A percentile compares a stretch with the other conserved stretches of the same genome.
phyloP scores from a whole-genome alignment of 306 rosid species.

The Dalbergia cochinchinensis region DNA sequence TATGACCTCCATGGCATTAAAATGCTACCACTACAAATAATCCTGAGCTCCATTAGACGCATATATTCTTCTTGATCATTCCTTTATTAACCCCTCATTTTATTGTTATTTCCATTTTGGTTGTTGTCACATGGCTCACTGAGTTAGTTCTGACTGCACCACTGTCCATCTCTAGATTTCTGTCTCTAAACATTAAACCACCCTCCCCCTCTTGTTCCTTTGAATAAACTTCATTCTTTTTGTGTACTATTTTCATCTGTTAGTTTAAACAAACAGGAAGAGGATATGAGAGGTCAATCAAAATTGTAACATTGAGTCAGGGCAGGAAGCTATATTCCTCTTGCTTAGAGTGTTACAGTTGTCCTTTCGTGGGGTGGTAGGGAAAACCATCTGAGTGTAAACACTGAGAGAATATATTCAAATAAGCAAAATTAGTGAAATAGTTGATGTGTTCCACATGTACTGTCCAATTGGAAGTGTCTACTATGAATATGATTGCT shows the following conservation, averaged over 20 bases:
- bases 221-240: not conserved
- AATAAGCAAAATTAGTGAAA: not conserved
- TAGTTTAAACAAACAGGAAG: constrained; percentile 6
- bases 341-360: not conserved
- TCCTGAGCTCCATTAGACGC: not conserved
- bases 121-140: too few relatives aligned
- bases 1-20: not conserved
- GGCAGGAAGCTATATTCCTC: not conserved
- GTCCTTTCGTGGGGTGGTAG: not conserved
- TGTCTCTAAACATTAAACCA: too few relatives aligned
- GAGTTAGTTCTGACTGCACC: too few relatives aligned
- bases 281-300: not conserved
- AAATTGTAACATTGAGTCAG: not conserved
- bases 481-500: not conserved
- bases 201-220: not conserved
- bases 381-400: not conserved
- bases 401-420: not conserved
- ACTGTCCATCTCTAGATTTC: too few relatives aligned
- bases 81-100: too few relatives aligned
- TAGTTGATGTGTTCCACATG: not conserved
- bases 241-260: not conserved
- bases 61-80: not conserved
- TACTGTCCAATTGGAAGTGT: not conserved
- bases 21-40: not conserved
- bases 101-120: too few relatives aligned